These are phyloP conservation scores for Pseudogymnoascus sp. DNA, from an alignment of 2,329 filamentous ascomycete genomes.

Conservation along the genomic window DNA sequence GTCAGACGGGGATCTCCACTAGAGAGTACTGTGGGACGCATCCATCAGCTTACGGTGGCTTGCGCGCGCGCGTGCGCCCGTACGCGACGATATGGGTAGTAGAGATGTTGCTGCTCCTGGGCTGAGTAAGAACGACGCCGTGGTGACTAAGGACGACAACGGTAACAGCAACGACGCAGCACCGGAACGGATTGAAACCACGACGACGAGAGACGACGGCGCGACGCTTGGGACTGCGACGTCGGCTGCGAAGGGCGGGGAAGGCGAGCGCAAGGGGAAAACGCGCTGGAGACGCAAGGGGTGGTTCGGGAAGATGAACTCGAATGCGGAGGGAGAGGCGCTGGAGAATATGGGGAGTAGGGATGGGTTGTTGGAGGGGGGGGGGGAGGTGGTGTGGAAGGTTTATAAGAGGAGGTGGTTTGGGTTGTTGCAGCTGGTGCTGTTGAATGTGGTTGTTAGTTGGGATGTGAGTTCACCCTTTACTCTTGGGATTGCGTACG, in stretches of 20 bases:
- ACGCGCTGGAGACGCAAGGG: neutral
- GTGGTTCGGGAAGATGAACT: constrained; percentile 1
- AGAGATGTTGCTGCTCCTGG: neutral
- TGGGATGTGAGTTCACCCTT: constrained; percentile 70
- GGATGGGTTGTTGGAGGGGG: constrained; percentile 6
- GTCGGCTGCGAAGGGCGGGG: neutral
- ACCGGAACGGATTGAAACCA: neutral
- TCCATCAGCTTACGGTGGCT: neutral
- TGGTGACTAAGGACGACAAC: neutral
- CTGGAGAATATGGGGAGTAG: neutral
- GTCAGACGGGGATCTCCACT: neutral
- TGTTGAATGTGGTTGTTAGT: constrained; percentile 87
- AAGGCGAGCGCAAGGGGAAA: neutral
- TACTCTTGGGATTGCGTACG: neutral
- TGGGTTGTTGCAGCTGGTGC: constrained; percentile 70
- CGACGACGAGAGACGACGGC: neutral
- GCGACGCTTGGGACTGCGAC: constrained; percentile 1
- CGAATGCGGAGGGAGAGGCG: neutral
- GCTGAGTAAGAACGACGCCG: neutral
- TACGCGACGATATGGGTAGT: neutral
- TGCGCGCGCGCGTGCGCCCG: neutral
- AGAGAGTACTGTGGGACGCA: neutral
- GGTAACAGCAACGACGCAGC: neutral
- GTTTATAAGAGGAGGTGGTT: constrained; percentile 87
- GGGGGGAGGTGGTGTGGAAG: constrained; percentile 31